phyloP scores from a whole-genome alignment of 495 filamentous ascomycete genomes.

The Aspergillus sclerotioniger region DNA sequence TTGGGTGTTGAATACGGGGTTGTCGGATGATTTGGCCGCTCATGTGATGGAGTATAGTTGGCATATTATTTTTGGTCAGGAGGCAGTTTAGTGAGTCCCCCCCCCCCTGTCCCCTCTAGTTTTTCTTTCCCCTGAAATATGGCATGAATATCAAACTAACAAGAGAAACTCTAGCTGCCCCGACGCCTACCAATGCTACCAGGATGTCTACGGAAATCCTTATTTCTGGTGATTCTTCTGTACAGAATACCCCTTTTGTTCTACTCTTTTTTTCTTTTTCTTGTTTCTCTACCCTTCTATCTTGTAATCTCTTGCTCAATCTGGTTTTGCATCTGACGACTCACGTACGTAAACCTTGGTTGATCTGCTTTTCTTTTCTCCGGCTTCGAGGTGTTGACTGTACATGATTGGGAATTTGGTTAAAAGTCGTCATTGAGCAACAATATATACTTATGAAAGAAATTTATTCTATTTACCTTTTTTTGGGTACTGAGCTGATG shows the following conservation, averaged over 20 bases:
- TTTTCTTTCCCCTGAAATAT: background rate
- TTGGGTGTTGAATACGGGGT: slow-evolving; percentile 55
- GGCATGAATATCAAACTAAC: slow-evolving; percentile 12
- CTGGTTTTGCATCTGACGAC: background rate
- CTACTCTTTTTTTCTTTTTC: slow-evolving; percentile 2
- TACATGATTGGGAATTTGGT: background rate
- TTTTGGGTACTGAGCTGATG: slow-evolving; percentile 6
- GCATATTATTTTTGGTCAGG: slow-evolving; percentile 56
- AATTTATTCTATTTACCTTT: background rate
- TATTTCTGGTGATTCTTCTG: slow-evolving; percentile 21
- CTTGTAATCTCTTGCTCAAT: background rate
- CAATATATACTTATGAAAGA: background rate
- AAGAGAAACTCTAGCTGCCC: slow-evolving; percentile 38
- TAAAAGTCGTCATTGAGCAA: background rate
- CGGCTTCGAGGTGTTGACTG: background rate
- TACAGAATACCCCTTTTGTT: slow-evolving; percentile 16
- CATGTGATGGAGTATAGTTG: slow-evolving; percentile 54
- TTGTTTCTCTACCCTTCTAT: background rate
- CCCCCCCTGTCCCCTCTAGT: background rate
- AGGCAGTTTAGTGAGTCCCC: slow-evolving; percentile 46
- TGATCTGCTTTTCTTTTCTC: background rate
- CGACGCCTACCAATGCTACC: slow-evolving; percentile 44
- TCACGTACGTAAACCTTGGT: background rate
- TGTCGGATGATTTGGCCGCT: slow-evolving; percentile 45
- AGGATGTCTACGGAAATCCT: slow-evolving; percentile 42